Percentiles rank a stretch among this genome's conserved stretches.
Conservation (phyloP, 2,329 filamentous ascomycete genomes). For the Phoma sp. region DNA sequence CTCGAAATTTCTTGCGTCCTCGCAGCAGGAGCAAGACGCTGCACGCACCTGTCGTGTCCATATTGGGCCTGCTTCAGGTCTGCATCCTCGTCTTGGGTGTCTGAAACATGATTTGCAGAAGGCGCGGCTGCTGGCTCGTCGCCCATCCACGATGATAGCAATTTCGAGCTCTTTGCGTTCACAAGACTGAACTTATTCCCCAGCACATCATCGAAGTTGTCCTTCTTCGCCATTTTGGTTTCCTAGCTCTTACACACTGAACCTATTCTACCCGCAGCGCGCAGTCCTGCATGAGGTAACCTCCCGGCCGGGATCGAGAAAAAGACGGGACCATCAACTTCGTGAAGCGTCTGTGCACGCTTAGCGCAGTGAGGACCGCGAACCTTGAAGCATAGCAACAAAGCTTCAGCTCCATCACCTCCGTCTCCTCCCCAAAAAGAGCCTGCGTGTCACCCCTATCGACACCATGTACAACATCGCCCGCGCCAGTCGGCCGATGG, state of each 20-base stretch:
- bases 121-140: constrained; percentile 46
- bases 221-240: constrained; percentile 40
- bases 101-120: constrained; percentile 45
- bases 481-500: constrained; percentile 71
- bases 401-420: constrained; percentile 32
- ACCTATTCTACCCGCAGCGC: constrained; percentile 6
- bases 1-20: not conserved
- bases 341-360: constrained; percentile 16
- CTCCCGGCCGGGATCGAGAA: constrained; percentile 35
- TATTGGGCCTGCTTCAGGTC: constrained; percentile 62
- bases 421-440: constrained; percentile 17
- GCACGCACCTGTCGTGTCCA: constrained; percentile 59
- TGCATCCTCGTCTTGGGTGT: constrained; percentile 56
- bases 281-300: constrained; percentile 15
- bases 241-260: constrained; percentile 1
- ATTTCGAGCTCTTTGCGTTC: constrained; percentile 59
- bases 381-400: constrained; percentile 33
- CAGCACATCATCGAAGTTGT: constrained; percentile 59
- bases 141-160: constrained; percentile 64
- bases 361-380: constrained; percentile 38
- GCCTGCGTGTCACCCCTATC: constrained; percentile 36
- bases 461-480: constrained; percentile 84
- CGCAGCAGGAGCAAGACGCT: not conserved
- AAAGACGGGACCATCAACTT: constrained; percentile 26
- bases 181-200: constrained; percentile 61